Evolutionary conservation across 164 flowering plant genomes (phyloP), one percentile per base, ranked within the genome.

Genomic region (Vitis cinerea): DNA sequence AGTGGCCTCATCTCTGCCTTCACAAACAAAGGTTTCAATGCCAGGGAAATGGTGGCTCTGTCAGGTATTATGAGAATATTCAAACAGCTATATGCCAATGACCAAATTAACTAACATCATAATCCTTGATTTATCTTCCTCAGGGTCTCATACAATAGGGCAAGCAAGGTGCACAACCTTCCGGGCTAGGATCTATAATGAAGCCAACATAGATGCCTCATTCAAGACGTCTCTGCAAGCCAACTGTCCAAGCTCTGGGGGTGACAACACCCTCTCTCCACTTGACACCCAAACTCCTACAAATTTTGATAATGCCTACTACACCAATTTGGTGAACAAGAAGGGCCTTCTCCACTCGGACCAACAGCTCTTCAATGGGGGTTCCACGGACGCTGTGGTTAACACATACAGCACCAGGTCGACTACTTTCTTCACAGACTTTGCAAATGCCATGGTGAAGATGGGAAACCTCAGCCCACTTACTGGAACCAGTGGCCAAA

Each of bases 121-220:
- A 37, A 37, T 37, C 44, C 44, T 37, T 37, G 44, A 37, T 37
- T 37, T 37, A 37, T 37, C 44, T 59, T 59, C 27, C 66, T n/a
- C 48, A 75, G 85, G 85, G 27, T 27, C 78, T 49, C 90, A 84
- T 68, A 81, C 86, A 1, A 78, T 86, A 16, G 90, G 90, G 8
- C 80, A 74, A 52, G 82, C 86, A 4, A 72, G 83, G 55, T 86
- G 89, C 74, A n/a, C 50, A 9, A 37, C 54, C 2, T 81, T 85
- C 64, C 37, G 85, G 29, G 19, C 16, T 29, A 68, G 86, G 2
- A 53, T 78, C 8, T 80, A 82, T 77, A 77, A 82, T 30, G 85
- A 83, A 9, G 19, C 71, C 60, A 77, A 81, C 79, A 83, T 86
- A 29, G 70, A 79, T 37, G 10, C 78, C 0, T 9, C 76, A 16